These are phyloP conservation scores for Eucalyptus globulus DNA, from an alignment of 345 rosid species.

Conservation along the genomic window DNA sequence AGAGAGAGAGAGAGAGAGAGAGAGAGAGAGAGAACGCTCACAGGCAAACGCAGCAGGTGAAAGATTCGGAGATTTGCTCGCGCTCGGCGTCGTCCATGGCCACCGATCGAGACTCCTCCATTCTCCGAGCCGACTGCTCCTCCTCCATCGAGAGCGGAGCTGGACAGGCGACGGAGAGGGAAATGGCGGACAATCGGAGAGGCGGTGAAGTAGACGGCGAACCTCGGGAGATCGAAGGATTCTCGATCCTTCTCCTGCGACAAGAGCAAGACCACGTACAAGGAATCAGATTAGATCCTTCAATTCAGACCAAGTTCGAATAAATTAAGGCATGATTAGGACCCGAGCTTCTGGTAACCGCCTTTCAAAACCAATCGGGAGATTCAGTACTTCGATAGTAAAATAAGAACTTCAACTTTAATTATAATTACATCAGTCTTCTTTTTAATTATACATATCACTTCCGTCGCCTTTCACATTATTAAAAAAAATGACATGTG, in stretches of 20 bases:
- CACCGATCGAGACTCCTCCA: not conserved
- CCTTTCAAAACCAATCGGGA: accelerated
- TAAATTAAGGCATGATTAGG: not conserved
- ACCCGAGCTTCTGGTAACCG: not conserved
- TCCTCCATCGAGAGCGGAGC: not conserved
- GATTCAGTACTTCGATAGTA: too few species aligned
- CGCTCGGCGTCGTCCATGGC: not conserved
- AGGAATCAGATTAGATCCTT: not conserved
- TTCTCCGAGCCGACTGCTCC: not conserved
- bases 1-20: too few species aligned
- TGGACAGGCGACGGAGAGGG: not conserved
- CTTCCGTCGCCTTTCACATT: accelerated
- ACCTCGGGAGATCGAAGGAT: not conserved
- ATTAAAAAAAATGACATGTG: too few species aligned
- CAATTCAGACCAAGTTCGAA: not conserved
- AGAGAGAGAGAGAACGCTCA: constrained; percentile 1
- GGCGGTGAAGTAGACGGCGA: not conserved
- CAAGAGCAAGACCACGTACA: not conserved
- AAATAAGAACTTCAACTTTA: too few species aligned
- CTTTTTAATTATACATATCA: too few species aligned
- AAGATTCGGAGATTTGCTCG: constrained; percentile 37
- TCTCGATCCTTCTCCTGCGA: not conserved
- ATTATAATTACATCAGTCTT: too few species aligned
- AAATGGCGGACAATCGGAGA: not conserved
- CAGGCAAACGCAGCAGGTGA: constrained; percentile 65